A percentile compares a stretch with the other conserved stretches of the same genome.
These are phyloP conservation scores for Gossypium herbaceum DNA, from an alignment of 345 rosid species.

Conservation along the genomic window DNA sequence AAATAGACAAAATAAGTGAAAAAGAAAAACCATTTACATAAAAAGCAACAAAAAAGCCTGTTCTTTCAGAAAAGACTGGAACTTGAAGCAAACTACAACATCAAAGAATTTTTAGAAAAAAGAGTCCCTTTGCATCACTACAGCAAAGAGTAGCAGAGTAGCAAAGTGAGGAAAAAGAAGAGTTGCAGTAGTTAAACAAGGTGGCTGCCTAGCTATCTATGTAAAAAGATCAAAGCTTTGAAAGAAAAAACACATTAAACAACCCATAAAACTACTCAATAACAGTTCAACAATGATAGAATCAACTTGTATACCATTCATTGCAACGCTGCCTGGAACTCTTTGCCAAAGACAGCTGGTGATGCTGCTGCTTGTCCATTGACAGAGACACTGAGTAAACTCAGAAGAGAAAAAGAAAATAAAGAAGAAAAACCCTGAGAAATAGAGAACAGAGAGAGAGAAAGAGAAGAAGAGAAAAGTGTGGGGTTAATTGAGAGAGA, in stretches of 20 bases:
- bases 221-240: background rate
- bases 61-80: background rate
- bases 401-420: constrained; percentile 9
- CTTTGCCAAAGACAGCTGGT: constrained; percentile 61
- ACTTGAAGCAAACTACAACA: constrained; percentile 4
- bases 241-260: background rate
- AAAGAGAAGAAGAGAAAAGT: constrained; percentile 7
- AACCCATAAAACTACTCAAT: background rate
- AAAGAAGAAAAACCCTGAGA: background rate
- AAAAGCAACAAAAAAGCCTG: background rate
- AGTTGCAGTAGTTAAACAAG: background rate
- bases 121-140: background rate
- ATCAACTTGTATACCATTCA: constrained; percentile 61
- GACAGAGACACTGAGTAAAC: constrained; percentile 17
- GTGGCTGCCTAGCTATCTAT: background rate
- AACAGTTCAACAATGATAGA: background rate
- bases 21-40: background rate
- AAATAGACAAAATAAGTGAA: background rate
- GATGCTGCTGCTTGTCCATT: constrained; percentile 58
- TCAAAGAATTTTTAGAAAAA: background rate
- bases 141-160: background rate
- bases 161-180: background rate
- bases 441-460: background rate
- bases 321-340: constrained; percentile 77
- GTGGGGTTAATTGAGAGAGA: constrained; percentile 20